Base-by-base conservation (phyloP, 2,329 filamentous ascomycete species). In the Tolypocladium inflatum region DNA sequence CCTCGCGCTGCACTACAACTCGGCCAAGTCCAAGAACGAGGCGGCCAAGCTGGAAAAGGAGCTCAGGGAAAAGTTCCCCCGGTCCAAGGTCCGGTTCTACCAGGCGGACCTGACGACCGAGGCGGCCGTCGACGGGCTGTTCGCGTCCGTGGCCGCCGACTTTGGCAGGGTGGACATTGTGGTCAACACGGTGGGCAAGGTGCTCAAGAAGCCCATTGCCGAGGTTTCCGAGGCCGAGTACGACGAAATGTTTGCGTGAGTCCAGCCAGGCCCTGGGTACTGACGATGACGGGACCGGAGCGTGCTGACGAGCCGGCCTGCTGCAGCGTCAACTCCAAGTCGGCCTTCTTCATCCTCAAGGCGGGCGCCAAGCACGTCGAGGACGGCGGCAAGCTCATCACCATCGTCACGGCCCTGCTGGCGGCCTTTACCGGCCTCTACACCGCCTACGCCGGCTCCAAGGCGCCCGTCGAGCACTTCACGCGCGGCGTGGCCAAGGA, bases 1-100 rank as follows among this genome's bases (percentile, higher is more conserved):
- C 62, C 78, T 87, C 42, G 74, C 85, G 48, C 74, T 86, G 62
- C 86, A 85, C 70, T 86, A 86, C 71, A 66, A 68, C 62, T 76
- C 75, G 11, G 55, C 69, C 51, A 66, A 64, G 58, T 71, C 71
- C 63, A 73, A 76, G 64, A 62, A 66, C 13, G 67, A 72, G 15
- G 70, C 74, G 19, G 63, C 63, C 13, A 63, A 68, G 53, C 66
- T 78, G n/a, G 67, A 69, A n/a, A 61, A 67, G 6, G 67, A 72
- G 57, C 66, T 80, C n/a, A 65, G 67, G 52, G 55, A 68, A 33
- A 65, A 67, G 15, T 65, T 67, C 61, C 71, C 71, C 23, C 55
- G 61, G 1, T 54, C 64, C 59, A 71, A 72, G 62, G 65, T 76
- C 58, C 64, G 64, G 13, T 72, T 76, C 59, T 77, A 78, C 66